phyloP scores from a whole-genome alignment of 805 yeast genomes.

The Wickerhamomyces alni region DNA sequence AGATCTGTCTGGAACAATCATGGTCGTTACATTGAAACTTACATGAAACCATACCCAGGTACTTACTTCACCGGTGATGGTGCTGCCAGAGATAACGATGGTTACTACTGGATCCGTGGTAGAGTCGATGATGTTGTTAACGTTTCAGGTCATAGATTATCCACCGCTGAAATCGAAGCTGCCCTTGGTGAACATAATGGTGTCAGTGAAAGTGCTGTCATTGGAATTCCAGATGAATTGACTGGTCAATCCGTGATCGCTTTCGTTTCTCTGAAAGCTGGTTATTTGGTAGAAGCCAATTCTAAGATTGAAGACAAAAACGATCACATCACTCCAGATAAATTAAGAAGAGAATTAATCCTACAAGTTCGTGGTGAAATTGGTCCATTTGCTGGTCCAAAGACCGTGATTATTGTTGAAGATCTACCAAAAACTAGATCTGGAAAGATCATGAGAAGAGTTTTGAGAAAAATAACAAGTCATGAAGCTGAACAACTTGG shows the following conservation, averaged over 20 bases:
- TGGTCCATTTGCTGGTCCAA: conserved; percentile 92
- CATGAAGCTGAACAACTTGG: conserved; percentile 93
- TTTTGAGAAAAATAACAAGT: conserved; percentile 85
- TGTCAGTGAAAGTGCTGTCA: conserved; percentile 95
- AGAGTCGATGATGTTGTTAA: conserved; percentile 98
- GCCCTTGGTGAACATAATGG: conserved; percentile 72
- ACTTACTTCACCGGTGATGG: conserved; percentile 97
- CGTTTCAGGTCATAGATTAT: conserved; percentile 94
- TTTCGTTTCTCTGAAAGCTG: conserved; percentile 75
- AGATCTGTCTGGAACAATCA: conserved; percentile 92
- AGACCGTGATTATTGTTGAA: conserved; percentile 71
- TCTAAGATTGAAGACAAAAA: conserved; percentile 22
- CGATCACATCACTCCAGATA: conserved; percentile 27
- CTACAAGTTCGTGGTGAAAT: conserved; percentile 87
- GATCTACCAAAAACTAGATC: conserved; percentile 98
- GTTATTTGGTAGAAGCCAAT: conserved; percentile 26
- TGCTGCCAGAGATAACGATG: conserved; percentile 95
- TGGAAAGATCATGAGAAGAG: conserved; percentile 98
- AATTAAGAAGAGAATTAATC: conserved; percentile 64
- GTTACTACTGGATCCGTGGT: conserved; percentile 96
- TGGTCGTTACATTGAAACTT: conserved; percentile 81
- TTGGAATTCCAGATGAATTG: conserved; percentile 88
- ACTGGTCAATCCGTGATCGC: conserved; percentile 98
- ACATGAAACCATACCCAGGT: conserved; percentile 88
- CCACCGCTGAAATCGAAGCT: conserved; percentile 98